Conservation (phyloP, 805 yeast genomes). For the Metschnikowia anglica region DNA sequence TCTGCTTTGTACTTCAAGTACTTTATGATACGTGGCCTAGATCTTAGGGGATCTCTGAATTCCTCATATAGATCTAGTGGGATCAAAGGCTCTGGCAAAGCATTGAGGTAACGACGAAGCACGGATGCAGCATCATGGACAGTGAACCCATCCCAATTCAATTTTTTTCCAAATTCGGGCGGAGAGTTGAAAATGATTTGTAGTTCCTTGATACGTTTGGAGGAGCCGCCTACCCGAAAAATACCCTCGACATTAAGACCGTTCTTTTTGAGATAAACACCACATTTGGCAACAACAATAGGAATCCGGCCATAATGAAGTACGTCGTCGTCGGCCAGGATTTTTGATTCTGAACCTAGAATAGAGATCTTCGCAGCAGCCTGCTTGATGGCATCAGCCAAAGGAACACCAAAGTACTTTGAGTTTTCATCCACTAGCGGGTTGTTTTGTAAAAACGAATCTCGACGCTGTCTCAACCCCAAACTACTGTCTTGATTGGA, state of each 20-base stretch:
- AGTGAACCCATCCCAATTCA: constrained; percentile 89
- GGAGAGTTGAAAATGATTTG: constrained; percentile 82
- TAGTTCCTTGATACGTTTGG: constrained; percentile 80
- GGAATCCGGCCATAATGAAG: constrained; percentile 88
- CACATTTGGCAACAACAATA: constrained; percentile 93
- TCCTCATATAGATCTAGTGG: constrained; percentile 74
- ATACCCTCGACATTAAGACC: constrained; percentile 85
- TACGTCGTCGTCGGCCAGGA: constrained; percentile 49
- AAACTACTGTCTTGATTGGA: constrained; percentile 16
- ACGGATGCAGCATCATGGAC: constrained; percentile 97
- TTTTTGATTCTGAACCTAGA: constrained; percentile 42
- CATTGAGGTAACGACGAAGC: constrained; percentile 79
- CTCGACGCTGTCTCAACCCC: constrained; percentile 47
- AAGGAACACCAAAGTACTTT: constrained; percentile 76
- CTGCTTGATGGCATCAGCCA: constrained; percentile 64
- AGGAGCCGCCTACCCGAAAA: constrained; percentile 89
- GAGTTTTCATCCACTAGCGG: constrained; percentile 45
- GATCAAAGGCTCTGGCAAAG: constrained; percentile 88
- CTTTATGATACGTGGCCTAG: constrained; percentile 61
- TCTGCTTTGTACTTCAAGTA: constrained; percentile 63
- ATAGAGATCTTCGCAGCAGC: constrained; percentile 79
- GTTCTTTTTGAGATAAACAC: constrained; percentile 74
- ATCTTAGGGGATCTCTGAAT: constrained; percentile 73
- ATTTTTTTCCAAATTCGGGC: constrained; percentile 84
- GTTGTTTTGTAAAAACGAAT: constrained; percentile 47